These are phyloP conservation scores for Thalassiosira exigua DNA, from an alignment of 352 stramenopile species.

Conservation along the genomic window DNA sequence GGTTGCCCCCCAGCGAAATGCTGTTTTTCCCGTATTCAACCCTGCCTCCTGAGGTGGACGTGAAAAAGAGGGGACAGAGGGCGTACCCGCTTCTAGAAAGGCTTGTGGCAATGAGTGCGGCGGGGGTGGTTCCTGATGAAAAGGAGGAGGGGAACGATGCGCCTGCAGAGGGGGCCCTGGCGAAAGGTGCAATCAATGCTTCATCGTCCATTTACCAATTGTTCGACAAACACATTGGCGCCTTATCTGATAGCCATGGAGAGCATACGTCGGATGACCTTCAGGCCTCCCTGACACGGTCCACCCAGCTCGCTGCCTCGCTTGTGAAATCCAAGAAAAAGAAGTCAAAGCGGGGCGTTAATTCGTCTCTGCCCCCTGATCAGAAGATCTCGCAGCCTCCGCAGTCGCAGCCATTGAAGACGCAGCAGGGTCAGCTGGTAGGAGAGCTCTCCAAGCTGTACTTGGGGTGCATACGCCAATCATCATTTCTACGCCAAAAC, in stretches of 20 bases:
- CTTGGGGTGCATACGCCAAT: slow-evolving; percentile 21
- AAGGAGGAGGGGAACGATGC: not conserved
- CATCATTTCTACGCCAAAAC: slow-evolving; percentile 46
- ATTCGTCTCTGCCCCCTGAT: not conserved
- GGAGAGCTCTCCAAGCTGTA: slow-evolving; percentile 42
- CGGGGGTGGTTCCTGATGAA: not conserved
- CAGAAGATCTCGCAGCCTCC: slow-evolving; percentile 7
- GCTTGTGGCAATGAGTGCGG: not conserved
- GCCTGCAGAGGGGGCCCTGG: not conserved
- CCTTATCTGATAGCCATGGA: slow-evolving; percentile 7
- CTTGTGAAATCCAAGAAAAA: not conserved
- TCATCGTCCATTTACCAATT: slow-evolving; percentile 21
- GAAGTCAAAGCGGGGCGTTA: not conserved
- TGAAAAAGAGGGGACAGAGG: not conserved
- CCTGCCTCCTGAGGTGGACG: slow-evolving; percentile 4
- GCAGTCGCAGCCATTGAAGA: not conserved
- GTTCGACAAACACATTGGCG: slow-evolving; percentile 29
- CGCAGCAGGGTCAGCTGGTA: not conserved
- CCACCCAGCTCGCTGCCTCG: not conserved
- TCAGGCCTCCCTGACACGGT: not conserved
- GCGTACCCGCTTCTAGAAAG: slow-evolving; percentile 8
- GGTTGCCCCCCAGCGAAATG: not conserved
- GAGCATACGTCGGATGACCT: not conserved
- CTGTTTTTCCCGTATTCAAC: not conserved
- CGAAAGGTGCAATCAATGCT: not conserved